Base-by-base conservation (phyloP, 1,284 basidiomycete genomes). In the Marasmius fiardii region DNA sequence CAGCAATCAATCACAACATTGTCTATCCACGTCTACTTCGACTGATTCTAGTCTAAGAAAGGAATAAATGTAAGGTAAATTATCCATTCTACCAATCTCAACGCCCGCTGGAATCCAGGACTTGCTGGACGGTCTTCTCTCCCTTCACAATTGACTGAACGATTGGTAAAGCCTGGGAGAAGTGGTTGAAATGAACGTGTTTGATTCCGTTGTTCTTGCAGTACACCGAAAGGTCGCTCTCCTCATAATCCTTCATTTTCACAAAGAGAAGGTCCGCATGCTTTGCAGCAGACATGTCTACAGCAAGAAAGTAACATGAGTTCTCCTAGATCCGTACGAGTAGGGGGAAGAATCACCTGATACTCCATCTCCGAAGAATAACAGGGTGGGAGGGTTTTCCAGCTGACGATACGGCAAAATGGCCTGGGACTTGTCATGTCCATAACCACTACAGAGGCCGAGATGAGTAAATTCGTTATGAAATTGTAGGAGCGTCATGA, bases 291-390 rank as follows among this genome's bases (percentile, higher is more conserved):
- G 90, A 93, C 71, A 97, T 83, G 70, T 96, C 93, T 89, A 65
- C 53, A 49, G 35, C 28, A 58, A 41, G 50, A 16, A 18, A 18
- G 44, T 31, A 41, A 53, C 47, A 24, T 48, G 8, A 31, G 10
- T 43, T 44, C n/a, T n/a, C n/a, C n/a, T 43, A 57, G 23, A 31
- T 45, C 31, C 14, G 16, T 28, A 37, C 16, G 33, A 33, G 28
- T 43, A 33, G 34, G 20, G 53, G 21, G 21, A 37, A 60, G 63
- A 35, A 61, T 48, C 55, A 89, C 91, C 91, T 58, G 90, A 93
- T 53, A 96, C 95, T 45, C 95, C 95, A 67, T 98, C 95, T 0
- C 95, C 95, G 63, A 95, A 95, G 82, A 96, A 97, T 74, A 97
- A 95, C 16, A 95, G 76, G 0, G 83, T 88, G 2, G 95, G 95